Conservation (phyloP, 495 filamentous ascomycete species). For the Trichoderma orchidacearum region DNA sequence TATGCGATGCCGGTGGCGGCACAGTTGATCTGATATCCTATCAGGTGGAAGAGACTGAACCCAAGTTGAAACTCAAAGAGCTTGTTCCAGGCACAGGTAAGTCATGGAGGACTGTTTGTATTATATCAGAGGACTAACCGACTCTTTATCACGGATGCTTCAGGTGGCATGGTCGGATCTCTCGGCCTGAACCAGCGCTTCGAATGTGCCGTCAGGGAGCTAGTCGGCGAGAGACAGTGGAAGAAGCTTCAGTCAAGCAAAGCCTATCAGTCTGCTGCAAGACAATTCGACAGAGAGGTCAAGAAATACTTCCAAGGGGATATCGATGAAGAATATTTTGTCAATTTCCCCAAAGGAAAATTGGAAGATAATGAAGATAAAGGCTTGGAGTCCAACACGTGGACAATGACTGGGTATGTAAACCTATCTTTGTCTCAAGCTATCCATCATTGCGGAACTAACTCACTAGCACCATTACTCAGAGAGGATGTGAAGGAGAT, state of each 20-base stretch:
- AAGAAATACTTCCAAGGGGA: constrained; percentile 12
- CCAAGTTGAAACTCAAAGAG: constrained; percentile 17
- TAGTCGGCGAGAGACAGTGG: constrained; percentile 8
- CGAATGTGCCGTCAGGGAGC: constrained; percentile 14
- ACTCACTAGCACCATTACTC: constrained; percentile 9
- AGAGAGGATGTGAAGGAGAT: constrained; percentile 13
- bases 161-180: constrained; percentile 18
- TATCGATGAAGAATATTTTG: background rate
- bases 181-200: constrained; percentile 23
- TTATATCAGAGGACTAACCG: background rate
- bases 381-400: background rate
- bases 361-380: background rate
- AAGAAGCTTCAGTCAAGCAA: constrained; percentile 3
- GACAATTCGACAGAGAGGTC: background rate
- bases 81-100: constrained; percentile 1
- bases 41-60: background rate
- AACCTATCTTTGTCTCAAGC: constrained; percentile 8
- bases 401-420: background rate
- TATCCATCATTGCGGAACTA: constrained; percentile 9
- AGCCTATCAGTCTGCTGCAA: background rate
- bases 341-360: background rate
- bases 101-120: background rate
- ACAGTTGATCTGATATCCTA: constrained; percentile 34
- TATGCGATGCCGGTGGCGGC: constrained; percentile 45
- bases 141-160: constrained; percentile 8